Percentiles rank a stretch among this genome's conserved stretches.
Conservation (phyloP, 2,329 filamentous ascomycete species). For the Aspergillus ibericus region DNA sequence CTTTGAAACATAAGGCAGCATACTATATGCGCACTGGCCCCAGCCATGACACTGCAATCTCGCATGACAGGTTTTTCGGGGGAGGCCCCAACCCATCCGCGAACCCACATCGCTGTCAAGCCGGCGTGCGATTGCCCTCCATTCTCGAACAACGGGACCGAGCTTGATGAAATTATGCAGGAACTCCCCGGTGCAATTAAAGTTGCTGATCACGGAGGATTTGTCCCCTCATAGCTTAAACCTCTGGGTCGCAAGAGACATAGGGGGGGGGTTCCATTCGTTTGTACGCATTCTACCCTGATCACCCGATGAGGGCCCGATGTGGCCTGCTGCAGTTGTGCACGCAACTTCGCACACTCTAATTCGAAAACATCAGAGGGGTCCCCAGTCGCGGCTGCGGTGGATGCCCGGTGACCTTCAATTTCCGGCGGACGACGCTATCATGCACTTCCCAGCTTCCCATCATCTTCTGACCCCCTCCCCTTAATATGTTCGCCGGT, state of each 20-base stretch:
- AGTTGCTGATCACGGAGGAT: slow-evolving; percentile 20
- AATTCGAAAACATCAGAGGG: not conserved
- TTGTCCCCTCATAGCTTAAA: slow-evolving; percentile 17
- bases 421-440: slow-evolving; percentile 12
- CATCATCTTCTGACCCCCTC: not conserved
- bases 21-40: slow-evolving; percentile 8
- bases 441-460: not conserved
- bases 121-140: not conserved
- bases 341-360: slow-evolving; percentile 4
- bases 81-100: not conserved
- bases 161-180: slow-evolving; percentile 18
- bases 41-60: slow-evolving; percentile 23
- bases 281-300: not conserved
- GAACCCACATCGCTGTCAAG: slow-evolving; percentile 1
- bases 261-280: not conserved
- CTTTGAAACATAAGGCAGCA: slow-evolving; percentile 14
- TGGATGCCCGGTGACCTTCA: slow-evolving; percentile 12
- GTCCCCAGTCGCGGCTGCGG: slow-evolving; percentile 2
- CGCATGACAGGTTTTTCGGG: slow-evolving; percentile 12
- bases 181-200: slow-evolving; percentile 22
- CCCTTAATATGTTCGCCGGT: not conserved
- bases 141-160: slow-evolving; percentile 12
- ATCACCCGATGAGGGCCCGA: slow-evolving; percentile 4
- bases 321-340: slow-evolving; percentile 7
- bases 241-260: slow-evolving; percentile 3